phyloP scores from a whole-genome alignment of 2,329 filamentous ascomycete genomes.

The Neopestalotiopsis rosae region DNA sequence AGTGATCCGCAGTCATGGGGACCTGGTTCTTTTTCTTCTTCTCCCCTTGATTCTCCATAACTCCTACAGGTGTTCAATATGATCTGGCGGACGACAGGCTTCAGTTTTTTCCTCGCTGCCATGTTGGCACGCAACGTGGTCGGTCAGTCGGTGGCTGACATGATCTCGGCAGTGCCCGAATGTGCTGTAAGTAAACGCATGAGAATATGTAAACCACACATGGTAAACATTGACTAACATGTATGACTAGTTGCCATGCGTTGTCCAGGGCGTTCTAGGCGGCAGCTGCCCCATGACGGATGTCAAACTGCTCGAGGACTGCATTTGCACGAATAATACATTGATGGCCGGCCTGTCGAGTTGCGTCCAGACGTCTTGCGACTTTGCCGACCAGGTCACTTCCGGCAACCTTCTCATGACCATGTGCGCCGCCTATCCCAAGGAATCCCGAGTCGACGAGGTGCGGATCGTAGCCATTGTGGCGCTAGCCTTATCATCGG shows the following conservation, averaged over 20 bases:
- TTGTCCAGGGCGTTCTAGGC: neutral
- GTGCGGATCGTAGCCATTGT: constrained; percentile 19
- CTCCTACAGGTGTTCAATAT: neutral
- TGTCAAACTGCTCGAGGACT: constrained; percentile 21
- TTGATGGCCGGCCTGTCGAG: constrained; percentile 22
- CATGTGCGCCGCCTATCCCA: constrained; percentile 27
- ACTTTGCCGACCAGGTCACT: constrained; percentile 24
- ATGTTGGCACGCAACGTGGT: neutral
- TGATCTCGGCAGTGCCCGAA: neutral
- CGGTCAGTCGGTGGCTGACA: constrained; percentile 7
- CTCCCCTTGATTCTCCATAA: neutral
- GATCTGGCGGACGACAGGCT: constrained; percentile 9
- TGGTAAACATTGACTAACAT: neutral
- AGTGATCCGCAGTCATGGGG: neutral
- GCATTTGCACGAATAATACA: constrained; percentile 23
- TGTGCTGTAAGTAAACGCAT: constrained; percentile 10
- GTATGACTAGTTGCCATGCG: constrained; percentile 1
- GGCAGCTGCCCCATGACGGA: constrained; percentile 22
- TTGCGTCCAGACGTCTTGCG: constrained; percentile 26
- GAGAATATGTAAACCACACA: neutral
- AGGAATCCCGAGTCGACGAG: constrained; percentile 25
- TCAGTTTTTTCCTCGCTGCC: constrained; percentile 4
- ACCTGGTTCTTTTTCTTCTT: neutral
- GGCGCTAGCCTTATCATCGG: constrained; percentile 22
- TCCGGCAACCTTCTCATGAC: constrained; percentile 5